Base-by-base conservation (phyloP, 306 rosid genomes). In the Cercis canadensis region DNA sequence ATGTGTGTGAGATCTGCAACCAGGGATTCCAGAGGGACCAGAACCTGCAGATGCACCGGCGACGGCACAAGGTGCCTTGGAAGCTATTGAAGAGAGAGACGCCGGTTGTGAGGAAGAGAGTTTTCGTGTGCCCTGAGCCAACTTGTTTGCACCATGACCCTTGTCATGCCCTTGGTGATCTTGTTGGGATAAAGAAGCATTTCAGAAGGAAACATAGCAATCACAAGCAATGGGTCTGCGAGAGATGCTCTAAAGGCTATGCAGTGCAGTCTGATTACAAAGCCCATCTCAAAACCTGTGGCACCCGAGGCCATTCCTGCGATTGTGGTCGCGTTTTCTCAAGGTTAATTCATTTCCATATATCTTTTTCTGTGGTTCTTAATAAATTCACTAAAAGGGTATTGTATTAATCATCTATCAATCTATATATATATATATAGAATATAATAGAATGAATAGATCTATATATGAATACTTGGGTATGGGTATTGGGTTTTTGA, bases 21-120 rank as follows among this genome's bases (percentile, higher is more conserved):
- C 99, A 95, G 68, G 99, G 99, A 29, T 95, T 95, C 82, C 99
- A 95, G 79, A 80, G 99, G 75, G 99, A 95, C 86, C 99, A 95
- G 80, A 95, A 95, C 84, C 88, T 95, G 4, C 99, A 95, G 96
- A 95, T 95, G 99, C 99, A 95, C 69, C 71, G 99, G 69, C 69
- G 99, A 37, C 58, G 99, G 43, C 99, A 95, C 81, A 95, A 95
- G 80, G 99, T 95, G 45, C 97, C 99, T 0, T 95, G 99, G 99
- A 95, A 95, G 81, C 81, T 95, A n/a, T 29, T 95, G 57, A 95
- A 95, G 87, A 80, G 99, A 29, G 99, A 95, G 79, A 89, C 83
- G 9, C 92, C 96, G 40, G 84, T 86, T 46, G 96, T 84, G 76
- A 82, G 83, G 79, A 95, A 95, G 75, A 74, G 96, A 53, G 99